phyloP scores from a whole-genome alignment of 176 grass and related monocot species.

The Zoysia pacifica region DNA sequence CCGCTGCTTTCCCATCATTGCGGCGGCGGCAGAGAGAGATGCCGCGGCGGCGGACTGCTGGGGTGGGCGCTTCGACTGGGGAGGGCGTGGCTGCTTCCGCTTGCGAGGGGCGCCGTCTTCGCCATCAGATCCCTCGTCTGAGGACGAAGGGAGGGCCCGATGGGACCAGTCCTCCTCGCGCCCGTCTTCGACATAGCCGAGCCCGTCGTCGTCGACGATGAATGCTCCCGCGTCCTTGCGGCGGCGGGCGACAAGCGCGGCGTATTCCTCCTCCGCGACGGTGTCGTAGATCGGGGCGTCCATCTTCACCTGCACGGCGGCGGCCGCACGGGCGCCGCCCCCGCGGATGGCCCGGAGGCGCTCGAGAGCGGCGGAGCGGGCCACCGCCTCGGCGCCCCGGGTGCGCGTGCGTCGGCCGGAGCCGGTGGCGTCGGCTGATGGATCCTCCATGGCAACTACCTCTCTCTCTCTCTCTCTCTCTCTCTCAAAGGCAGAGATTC shows the following conservation, averaged over 20 bases:
- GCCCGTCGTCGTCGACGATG: slow-evolving; percentile 86
- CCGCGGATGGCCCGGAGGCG: slow-evolving; percentile 55
- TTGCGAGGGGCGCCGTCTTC: slow-evolving; percentile 39
- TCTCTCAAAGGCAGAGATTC: not conserved
- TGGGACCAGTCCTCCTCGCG: slow-evolving; percentile 95
- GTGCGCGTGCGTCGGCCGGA: slow-evolving; percentile 63
- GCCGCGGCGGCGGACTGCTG: slow-evolving; percentile 56
- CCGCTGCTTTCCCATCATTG: slow-evolving; percentile 60
- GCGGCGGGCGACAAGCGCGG: slow-evolving; percentile 76
- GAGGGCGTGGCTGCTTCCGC: slow-evolving; percentile 54
- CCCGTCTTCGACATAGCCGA: slow-evolving; percentile 88
- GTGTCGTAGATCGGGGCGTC: slow-evolving; percentile 95
- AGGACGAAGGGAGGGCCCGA: slow-evolving; percentile 53
- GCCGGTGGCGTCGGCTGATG: slow-evolving; percentile 34
- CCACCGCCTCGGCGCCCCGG: slow-evolving; percentile 50
- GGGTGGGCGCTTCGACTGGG: slow-evolving; percentile 57
- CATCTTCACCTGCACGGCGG: slow-evolving; percentile 60
- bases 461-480: not conserved
- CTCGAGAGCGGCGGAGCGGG: slow-evolving; percentile 64
- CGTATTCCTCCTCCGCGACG: slow-evolving; percentile 79
- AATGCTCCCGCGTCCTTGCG: slow-evolving; percentile 61
- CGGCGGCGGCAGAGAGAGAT: slow-evolving; percentile 52
- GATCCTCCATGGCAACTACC: slow-evolving; percentile 41
- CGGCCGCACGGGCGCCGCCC: slow-evolving; percentile 41
- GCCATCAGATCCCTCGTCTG: slow-evolving; percentile 65